Evolutionary conservation across 2,329 filamentous ascomycete genomes (phyloP).

Genomic region (Rhinocladiella similis): DNA sequence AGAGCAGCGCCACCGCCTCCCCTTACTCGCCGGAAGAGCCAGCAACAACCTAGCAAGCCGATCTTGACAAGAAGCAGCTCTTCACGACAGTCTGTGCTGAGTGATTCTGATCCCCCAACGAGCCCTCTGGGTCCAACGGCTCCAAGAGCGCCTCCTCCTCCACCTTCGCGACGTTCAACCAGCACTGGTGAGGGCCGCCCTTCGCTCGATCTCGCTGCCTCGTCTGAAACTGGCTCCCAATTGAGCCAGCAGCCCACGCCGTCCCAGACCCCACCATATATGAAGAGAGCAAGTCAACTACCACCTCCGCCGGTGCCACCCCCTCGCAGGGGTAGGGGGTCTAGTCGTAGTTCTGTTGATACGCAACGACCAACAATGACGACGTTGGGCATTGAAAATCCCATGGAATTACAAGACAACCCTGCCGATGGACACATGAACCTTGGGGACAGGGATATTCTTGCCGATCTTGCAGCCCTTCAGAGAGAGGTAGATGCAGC

Average conservation of each 20-base stretch:
- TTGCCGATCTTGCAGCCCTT: conserved; percentile 70
- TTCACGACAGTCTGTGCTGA: conserved; percentile 32
- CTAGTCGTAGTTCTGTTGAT: conserved; percentile 40
- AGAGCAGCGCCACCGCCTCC: conserved; percentile 50
- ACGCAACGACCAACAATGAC: conserved; percentile 27
- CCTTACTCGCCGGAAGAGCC: conserved; percentile 49
- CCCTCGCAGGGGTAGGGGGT: conserved; percentile 47
- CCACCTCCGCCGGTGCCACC: conserved; percentile 48
- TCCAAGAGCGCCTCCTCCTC: conserved; percentile 41
- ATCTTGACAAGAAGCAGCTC: conserved; percentile 35
- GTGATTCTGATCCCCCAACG: conserved; percentile 20
- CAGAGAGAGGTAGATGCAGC: conserved; percentile 75
- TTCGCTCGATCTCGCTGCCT: conserved; percentile 20
- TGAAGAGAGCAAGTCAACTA: conserved; percentile 16
- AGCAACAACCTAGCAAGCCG: conserved; percentile 39
- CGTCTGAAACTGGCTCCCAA: conserved; percentile 4
- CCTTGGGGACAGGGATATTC: conserved; percentile 55
- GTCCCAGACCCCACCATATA: conserved; percentile 10
- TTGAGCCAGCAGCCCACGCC: background rate
- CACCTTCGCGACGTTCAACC: conserved; percentile 53
- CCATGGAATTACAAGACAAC: too few species aligned
- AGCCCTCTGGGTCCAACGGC: conserved; percentile 35
- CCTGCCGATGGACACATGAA: background rate
- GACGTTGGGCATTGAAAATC: conserved; percentile 16
- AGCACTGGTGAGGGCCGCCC: conserved; percentile 33